Evolutionary conservation across 768 basidiomycete genomes (phyloP).

Genomic region (Podaxis carcinomalis): DNA sequence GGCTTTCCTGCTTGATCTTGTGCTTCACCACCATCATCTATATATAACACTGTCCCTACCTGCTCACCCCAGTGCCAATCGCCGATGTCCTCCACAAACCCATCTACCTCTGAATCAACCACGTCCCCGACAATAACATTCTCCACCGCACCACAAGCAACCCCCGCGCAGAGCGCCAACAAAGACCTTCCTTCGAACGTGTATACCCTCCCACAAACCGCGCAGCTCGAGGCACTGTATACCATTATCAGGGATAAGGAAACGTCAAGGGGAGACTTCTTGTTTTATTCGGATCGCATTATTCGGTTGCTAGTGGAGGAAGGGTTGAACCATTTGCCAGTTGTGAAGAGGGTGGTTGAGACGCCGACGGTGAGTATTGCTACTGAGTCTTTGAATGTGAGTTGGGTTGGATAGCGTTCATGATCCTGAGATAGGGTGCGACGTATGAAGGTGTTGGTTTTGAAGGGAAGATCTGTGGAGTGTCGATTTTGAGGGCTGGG

Average conservation of each 20-base stretch:
- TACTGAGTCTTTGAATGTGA: background rate
- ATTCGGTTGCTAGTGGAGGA: slow-evolving; percentile 80
- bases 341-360: slow-evolving; percentile 66
- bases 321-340: slow-evolving; percentile 84
- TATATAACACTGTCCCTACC: slow-evolving; percentile 1
- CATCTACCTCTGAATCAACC: background rate
- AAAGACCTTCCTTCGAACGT: slow-evolving; percentile 70
- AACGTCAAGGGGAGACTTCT: slow-evolving; percentile 88
- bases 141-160: slow-evolving; percentile 7
- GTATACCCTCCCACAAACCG: slow-evolving; percentile 84
- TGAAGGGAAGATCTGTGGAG: slow-evolving; percentile 94
- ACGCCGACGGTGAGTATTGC: slow-evolving; percentile 69
- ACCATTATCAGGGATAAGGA: slow-evolving; percentile 91
- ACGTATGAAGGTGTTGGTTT: slow-evolving; percentile 91
- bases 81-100: background rate
- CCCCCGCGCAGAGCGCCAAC: slow-evolving; percentile 31
- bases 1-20: background rate
- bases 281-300: slow-evolving; percentile 94
- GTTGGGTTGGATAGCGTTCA: background rate
- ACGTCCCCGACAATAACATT: background rate
- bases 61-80: background rate
- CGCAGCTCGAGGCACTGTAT: slow-evolving; percentile 92
- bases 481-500: slow-evolving; percentile 91
- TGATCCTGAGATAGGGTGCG: slow-evolving; percentile 50
- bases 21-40: background rate